These are phyloP conservation scores for Coprinopsis strossmayeri DNA, from an alignment of 768 basidiomycete species.

Conservation along the genomic window DNA sequence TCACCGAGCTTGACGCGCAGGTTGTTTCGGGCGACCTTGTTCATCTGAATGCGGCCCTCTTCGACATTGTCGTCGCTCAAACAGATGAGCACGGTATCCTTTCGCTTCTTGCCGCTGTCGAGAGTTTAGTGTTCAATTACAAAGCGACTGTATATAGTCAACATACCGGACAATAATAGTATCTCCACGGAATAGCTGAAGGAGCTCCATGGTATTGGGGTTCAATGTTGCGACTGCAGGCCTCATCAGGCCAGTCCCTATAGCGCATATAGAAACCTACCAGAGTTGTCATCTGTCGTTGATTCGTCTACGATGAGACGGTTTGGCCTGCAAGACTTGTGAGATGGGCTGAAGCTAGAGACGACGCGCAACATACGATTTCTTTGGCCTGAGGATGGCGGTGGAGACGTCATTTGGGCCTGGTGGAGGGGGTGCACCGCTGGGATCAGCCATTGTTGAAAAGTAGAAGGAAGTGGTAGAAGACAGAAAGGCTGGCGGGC, in stretches of 20 bases:
- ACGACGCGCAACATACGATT: constrained; percentile 64
- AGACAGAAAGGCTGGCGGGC: constrained; percentile 11
- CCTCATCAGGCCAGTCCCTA: constrained; percentile 11
- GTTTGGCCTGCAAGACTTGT: constrained; percentile 63
- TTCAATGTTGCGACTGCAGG: constrained; percentile 85
- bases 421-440: constrained; percentile 77
- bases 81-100: constrained; percentile 96
- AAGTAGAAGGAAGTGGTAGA: constrained; percentile 16
- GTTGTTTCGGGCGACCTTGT: constrained; percentile 99
- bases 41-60: constrained; percentile 96
- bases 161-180: constrained; percentile 85
- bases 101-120: constrained; percentile 89
- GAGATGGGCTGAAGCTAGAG: neutral
- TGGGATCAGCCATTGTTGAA: constrained; percentile 65
- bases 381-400: constrained; percentile 94
- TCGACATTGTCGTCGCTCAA: constrained; percentile 94
- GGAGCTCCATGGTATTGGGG: constrained; percentile 92
- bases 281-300: constrained; percentile 92
- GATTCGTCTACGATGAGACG: constrained; percentile 97
- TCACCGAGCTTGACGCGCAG: constrained; percentile 96
- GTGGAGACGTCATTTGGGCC: constrained; percentile 88
- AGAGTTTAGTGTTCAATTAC: constrained; percentile 2
- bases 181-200: constrained; percentile 94
- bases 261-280: constrained; percentile 23
- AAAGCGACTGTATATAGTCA: too few relatives aligned